A percentile compares a stretch with the other conserved stretches of the same genome.
phyloP scores from a whole-genome alignment of 2,329 filamentous ascomycete species.

The Fusarium floridanum region DNA sequence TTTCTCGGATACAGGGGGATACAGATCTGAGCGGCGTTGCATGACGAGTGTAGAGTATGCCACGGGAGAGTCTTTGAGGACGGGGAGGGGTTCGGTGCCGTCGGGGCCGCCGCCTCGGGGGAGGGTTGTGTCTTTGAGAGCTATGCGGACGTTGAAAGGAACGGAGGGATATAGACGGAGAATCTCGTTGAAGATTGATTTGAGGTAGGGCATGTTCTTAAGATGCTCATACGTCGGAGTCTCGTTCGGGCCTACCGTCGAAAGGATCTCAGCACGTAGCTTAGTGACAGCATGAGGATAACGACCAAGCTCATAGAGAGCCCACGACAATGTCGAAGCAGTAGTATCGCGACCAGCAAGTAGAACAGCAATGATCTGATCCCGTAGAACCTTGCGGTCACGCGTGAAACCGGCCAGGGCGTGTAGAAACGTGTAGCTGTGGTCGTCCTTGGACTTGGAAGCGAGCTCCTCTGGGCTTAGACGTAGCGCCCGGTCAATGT shows the following conservation, averaged over 20 bases:
- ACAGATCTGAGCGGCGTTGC: conserved; percentile 77
- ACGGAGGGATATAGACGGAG: conserved; percentile 83
- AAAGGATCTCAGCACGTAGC: conserved; percentile 79
- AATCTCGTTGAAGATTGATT: conserved; percentile 80
- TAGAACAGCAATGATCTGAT: conserved; percentile 86
- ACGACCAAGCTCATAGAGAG: conserved; percentile 83
- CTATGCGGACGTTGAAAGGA: conserved; percentile 82
- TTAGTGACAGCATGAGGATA: conserved; percentile 76
- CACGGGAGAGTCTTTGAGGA: conserved; percentile 75
- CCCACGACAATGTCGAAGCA: conserved; percentile 83
- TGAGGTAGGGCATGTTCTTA: conserved; percentile 88
- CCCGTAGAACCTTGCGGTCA: conserved; percentile 77
- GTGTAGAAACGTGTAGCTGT: conserved; percentile 86
- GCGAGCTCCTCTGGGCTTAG: conserved; percentile 79
- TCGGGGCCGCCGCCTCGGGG: conserved; percentile 78
- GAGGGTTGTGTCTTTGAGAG: conserved; percentile 79
- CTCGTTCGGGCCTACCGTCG: conserved; percentile 72
- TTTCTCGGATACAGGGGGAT: conserved; percentile 63
- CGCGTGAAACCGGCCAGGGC: conserved; percentile 85
- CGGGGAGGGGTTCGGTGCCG: conserved; percentile 70
- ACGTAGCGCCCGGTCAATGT: conserved; percentile 79
- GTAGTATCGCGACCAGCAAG: conserved; percentile 92
- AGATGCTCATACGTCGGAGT: conserved; percentile 82
- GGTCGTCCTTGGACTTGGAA: conserved; percentile 76
- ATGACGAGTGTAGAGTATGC: conserved; percentile 77